Conservation (phyloP, 306 rosid species). For the Vigna angularis region DNA sequence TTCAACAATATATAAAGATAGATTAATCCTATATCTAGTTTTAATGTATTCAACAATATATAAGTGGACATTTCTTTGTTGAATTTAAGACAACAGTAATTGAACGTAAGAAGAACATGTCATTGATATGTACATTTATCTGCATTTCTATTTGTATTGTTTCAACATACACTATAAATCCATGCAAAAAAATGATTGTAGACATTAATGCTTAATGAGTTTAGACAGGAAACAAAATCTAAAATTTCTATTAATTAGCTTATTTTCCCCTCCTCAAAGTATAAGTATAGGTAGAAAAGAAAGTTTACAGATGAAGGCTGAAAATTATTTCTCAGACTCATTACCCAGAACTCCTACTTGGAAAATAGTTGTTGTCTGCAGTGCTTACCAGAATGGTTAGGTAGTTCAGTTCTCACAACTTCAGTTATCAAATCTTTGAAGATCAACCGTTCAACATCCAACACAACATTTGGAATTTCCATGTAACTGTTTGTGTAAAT, state of each 20-base stretch:
- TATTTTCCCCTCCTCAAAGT: constrained; percentile 42
- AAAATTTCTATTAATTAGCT: constrained; percentile 38
- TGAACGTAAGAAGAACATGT: constrained; percentile 27
- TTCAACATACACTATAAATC: constrained; percentile 40
- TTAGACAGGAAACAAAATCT: constrained; percentile 32
- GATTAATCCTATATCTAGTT: too few relatives aligned
- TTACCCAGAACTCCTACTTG: constrained; percentile 46
- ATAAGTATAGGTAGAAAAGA: constrained; percentile 33
- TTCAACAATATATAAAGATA: too few relatives aligned
- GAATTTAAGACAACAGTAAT: constrained; percentile 16
- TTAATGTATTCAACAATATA: too few relatives aligned
- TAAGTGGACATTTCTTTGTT: not conserved
- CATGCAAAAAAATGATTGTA: constrained; percentile 39
- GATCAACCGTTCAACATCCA: constrained; percentile 90
- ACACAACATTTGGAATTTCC: constrained; percentile 70
- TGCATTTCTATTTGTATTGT: constrained; percentile 42
- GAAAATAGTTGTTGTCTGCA: constrained; percentile 61
- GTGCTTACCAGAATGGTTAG: constrained; percentile 53
- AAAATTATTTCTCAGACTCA: constrained; percentile 37
- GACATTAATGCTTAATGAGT: constrained; percentile 20
- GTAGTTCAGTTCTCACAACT: constrained; percentile 56
- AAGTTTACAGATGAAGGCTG: constrained; percentile 35
- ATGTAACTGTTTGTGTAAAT: constrained; percentile 47
- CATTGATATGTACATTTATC: constrained; percentile 43
- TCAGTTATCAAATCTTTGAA: constrained; percentile 93